phyloP scores from a whole-genome alignment of 441 rosid genomes.

The Bocquillonia castaneifolia region DNA sequence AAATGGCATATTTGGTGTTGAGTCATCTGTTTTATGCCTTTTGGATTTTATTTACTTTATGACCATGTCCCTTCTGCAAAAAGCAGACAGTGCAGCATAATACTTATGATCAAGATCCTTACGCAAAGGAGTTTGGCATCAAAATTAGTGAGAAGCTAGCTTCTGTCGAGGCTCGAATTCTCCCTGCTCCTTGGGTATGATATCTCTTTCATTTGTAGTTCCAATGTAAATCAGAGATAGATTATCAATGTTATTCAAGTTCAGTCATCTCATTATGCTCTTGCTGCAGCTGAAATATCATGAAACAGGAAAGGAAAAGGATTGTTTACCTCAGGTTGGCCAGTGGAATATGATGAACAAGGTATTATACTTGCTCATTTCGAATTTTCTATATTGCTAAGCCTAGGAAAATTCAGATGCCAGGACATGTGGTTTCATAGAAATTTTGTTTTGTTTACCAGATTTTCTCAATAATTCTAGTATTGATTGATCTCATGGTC shows the following conservation, averaged over 20 bases:
- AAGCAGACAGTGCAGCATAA: constrained; percentile 80
- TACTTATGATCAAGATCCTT: constrained; percentile 87
- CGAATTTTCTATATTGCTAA: not conserved
- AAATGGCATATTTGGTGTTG: not conserved
- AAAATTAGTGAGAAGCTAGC: constrained; percentile 85
- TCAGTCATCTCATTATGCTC: constrained; percentile 14
- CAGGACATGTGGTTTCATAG: not conserved
- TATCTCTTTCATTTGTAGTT: not conserved
- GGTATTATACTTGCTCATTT: constrained; percentile 31
- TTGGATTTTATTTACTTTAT: not conserved
- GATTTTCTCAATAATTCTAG: constrained; percentile 12
- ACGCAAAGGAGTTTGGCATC: constrained; percentile 87
- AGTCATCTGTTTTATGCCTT: not conserved
- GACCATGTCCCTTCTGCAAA: constrained; percentile 4
- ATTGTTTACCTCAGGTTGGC: constrained; percentile 94
- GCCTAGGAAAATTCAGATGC: not conserved
- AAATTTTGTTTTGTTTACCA: not conserved
- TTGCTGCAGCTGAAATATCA: constrained; percentile 81
- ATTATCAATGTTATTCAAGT: not conserved
- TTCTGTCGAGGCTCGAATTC: constrained; percentile 91
- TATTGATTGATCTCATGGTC: constrained; percentile 17
- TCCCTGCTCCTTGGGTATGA: constrained; percentile 96
- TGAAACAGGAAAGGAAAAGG: constrained; percentile 94
- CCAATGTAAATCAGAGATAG: not conserved
- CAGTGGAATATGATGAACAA: constrained; percentile 99